Evolutionary conservation across 2,329 filamentous ascomycete genomes (phyloP).

Genomic region (Aulographum hederae): DNA sequence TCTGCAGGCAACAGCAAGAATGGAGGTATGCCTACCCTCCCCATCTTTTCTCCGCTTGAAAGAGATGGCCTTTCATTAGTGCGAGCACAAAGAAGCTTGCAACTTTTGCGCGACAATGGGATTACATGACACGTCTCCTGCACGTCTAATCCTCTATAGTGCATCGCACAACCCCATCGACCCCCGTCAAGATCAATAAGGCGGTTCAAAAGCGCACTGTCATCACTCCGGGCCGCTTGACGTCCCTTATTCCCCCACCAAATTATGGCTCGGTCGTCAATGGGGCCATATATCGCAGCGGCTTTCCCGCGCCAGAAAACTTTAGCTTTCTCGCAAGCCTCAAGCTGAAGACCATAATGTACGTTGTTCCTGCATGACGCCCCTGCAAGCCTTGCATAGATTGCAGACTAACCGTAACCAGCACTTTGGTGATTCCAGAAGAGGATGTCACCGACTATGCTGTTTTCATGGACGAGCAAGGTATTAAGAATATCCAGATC

Average conservation of each 20-base stretch:
- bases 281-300: conserved; percentile 36
- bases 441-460: conserved; percentile 20
- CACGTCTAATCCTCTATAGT: too few species aligned
- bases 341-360: conserved; percentile 64
- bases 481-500: conserved; percentile 57
- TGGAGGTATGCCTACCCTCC: too few species aligned
- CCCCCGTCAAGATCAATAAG: too few species aligned
- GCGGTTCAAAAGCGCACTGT: too few species aligned
- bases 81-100: too few species aligned
- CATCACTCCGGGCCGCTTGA: too few species aligned
- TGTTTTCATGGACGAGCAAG: conserved; percentile 44
- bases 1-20: too few species aligned
- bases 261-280: neutral
- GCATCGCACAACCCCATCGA: too few species aligned
- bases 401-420: neutral
- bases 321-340: conserved; percentile 50
- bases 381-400: neutral
- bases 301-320: conserved; percentile 56
- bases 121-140: too few species aligned
- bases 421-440: neutral
- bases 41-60: too few species aligned
- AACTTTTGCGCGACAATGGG: too few species aligned
- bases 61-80: too few species aligned
- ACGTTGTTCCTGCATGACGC: conserved; percentile 20
- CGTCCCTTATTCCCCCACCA: neutral